Base-by-base conservation (phyloP, 2,329 filamentous ascomycete species). In the Sclerotinia glacialis region DNA sequence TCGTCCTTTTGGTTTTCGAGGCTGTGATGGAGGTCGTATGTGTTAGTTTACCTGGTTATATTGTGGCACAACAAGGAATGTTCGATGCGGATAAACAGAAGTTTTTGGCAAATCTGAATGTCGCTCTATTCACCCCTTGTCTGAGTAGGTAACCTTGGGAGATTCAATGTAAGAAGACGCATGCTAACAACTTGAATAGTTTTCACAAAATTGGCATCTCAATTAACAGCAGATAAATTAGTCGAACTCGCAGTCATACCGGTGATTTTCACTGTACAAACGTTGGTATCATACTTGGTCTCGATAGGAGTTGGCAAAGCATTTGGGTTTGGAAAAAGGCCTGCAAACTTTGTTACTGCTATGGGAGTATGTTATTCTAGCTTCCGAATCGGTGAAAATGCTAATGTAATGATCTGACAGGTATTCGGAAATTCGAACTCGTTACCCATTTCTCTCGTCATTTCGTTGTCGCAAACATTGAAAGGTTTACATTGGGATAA, bases 351-450 rank as follows among this genome's bases (percentile, higher is more conserved):
- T 75, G 90, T 99, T 52, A 91, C 92, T 42, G 95, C 95, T 64
- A 99, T 99, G 95, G 93, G 91, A 59, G 87, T 88, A 80, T 71
- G 83, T 78, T 34, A 49, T 56, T 49, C 18, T 18, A 18, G 40
- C 1, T 11, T n/a, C 46, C 53, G 18, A 12, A 21, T 47, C 16
- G 28, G n/a, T 37, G 7, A 18, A 47, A 58, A 66, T 65, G 60
- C 60, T 74, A 68, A 72, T 42, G 5, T 74, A 68, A 72, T 42
- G 3, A 5, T 23, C 58, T 58, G 58, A 28, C 69, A 88, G 86
- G 86, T 98, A 59, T 99, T 99, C 77, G 95, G 94, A 73, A 99
- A 99, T 78, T 98, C 94, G 44, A 99, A 99, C 79, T 98, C 95
- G 23, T 85, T 99, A 26, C 95, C 95, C 0, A 98, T 99, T 69